Conservation (phyloP, 495 filamentous ascomycete genomes). For the Echria macrotheca region DNA sequence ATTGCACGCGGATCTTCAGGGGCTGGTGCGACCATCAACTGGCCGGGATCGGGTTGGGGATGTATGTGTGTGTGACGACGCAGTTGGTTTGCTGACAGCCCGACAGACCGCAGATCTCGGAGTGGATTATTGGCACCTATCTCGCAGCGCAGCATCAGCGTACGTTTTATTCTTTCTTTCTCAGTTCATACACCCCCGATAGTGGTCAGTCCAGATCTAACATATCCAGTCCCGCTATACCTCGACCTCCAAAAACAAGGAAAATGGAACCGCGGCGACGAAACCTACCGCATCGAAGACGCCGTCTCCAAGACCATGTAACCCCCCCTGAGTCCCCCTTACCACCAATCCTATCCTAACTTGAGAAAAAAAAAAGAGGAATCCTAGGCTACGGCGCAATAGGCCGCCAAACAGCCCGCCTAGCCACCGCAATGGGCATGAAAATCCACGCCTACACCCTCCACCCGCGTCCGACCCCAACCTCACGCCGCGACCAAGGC, state of each 20-base stretch:
- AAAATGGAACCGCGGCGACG: constrained; percentile 45
- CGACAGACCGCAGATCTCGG: constrained; percentile 65
- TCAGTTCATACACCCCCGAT: no score
- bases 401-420: constrained; percentile 67
- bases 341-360: not conserved
- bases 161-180: constrained; percentile 17
- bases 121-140: constrained; percentile 62
- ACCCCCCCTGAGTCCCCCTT: constrained; percentile 8
- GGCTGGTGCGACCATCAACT: no score
- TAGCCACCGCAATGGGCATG: constrained; percentile 72
- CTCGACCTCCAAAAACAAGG: constrained; percentile 47
- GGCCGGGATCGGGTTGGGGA: no score
- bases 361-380: no score
- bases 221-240: constrained; percentile 44
- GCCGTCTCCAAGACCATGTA: constrained; percentile 44
- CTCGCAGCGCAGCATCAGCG: constrained; percentile 43
- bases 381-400: constrained; percentile 85
- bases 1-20: no score
- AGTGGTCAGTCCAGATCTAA: no score
- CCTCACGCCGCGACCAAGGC: constrained; percentile 53
- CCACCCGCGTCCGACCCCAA: constrained; percentile 52
- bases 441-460: constrained; percentile 78
- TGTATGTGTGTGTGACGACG: no score
- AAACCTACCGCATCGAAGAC: constrained; percentile 32
- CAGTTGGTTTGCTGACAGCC: no score